Percentiles rank a stretch among this genome's conserved stretches.
Conservation (phyloP, 2,329 filamentous ascomycete genomes). For the Botrytis porri region DNA sequence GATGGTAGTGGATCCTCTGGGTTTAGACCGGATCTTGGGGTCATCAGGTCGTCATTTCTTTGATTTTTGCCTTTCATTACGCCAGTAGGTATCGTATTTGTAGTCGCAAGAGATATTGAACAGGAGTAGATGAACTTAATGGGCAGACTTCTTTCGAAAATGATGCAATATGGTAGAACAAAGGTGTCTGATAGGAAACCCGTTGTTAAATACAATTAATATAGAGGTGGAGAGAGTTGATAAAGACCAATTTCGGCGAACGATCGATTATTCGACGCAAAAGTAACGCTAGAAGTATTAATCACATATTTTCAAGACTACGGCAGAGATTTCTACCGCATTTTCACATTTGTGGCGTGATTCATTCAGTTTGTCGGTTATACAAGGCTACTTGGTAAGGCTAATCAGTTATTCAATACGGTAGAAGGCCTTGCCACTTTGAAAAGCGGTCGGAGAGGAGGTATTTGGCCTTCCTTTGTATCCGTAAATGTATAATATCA, state of each 20-base stretch:
- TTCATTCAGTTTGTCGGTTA: neutral
- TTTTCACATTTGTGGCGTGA: neutral
- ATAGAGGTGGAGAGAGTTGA: no score
- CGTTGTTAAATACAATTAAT: neutral
- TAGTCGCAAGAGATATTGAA: neutral
- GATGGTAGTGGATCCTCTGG: neutral
- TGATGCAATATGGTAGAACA: neutral
- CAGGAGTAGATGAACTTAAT: neutral
- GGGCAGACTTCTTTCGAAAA: neutral
- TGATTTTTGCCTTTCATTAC: neutral
- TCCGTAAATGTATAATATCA: neutral
- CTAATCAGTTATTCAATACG: neutral
- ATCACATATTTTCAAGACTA: neutral
- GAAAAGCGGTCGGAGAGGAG: neutral
- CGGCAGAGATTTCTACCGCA: no score
- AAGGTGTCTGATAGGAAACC: neutral
- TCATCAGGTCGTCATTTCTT: neutral
- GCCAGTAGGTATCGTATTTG: no score
- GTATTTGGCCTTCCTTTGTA: no score
- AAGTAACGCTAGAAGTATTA: neutral
- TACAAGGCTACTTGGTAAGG: neutral
- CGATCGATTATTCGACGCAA: neutral
- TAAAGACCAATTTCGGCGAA: neutral
- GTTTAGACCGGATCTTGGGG: neutral
- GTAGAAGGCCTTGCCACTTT: no score